These are phyloP conservation scores for Aspergillus carlsbadensis DNA, from an alignment of 495 filamentous ascomycete species.

Conservation along the genomic window DNA sequence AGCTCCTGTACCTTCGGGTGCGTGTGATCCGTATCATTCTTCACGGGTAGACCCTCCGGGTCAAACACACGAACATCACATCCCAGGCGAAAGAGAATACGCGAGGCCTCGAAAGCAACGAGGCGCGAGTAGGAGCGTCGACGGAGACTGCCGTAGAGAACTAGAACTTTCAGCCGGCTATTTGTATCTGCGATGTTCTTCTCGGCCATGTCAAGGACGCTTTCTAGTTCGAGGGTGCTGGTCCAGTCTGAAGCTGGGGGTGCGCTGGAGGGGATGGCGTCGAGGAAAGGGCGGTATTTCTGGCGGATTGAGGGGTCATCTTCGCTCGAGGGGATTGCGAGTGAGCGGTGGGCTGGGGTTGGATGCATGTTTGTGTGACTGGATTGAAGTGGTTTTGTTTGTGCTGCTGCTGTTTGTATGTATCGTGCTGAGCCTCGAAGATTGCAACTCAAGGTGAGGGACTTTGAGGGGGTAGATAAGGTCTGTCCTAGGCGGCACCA, in stretches of 20 bases:
- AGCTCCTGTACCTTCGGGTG: slow-evolving; percentile 69
- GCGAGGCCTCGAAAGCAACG: slow-evolving; percentile 58
- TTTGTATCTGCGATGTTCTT: slow-evolving; percentile 17
- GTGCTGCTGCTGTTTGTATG: no score
- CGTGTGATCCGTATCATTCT: slow-evolving; percentile 56
- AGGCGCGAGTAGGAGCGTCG: slow-evolving; percentile 60
- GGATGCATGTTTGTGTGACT: no score
- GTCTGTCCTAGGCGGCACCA: no score
- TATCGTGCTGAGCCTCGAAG: no score
- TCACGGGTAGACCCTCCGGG: slow-evolving; percentile 59
- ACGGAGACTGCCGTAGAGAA: slow-evolving; percentile 63
- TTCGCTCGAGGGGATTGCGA: slow-evolving; percentile 44
- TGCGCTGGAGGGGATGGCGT: no score
- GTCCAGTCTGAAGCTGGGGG: slow-evolving; percentile 56
- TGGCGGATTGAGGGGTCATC: slow-evolving; percentile 48
- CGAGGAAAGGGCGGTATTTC: slow-evolving; percentile 63
- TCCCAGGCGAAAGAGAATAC: slow-evolving; percentile 65
- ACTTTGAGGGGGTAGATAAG: no score
- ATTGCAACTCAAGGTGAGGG: no score
- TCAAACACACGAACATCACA: slow-evolving; percentile 68
- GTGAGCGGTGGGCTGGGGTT: slow-evolving; percentile 29
- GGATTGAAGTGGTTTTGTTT: no score
- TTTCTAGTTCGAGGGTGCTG: slow-evolving; percentile 54
- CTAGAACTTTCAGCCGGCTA: slow-evolving; percentile 57
- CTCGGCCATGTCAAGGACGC: slow-evolving; percentile 50